Evolutionary conservation across 2,329 filamentous ascomycete genomes (phyloP).

Genomic region (Knufia petricola): DNA sequence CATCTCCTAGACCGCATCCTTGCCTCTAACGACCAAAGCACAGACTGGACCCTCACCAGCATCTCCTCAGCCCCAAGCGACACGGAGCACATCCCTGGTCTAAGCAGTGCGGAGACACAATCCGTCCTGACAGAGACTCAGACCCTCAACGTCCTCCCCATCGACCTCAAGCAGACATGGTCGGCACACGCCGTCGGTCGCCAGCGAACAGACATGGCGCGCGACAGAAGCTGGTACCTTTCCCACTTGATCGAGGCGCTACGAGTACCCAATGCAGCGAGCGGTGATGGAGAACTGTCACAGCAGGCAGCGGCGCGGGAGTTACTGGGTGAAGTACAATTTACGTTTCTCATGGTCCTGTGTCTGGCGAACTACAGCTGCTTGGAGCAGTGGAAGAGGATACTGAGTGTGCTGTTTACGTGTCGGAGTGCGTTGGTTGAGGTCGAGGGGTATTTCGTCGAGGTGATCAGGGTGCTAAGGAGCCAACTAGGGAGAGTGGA

Average conservation of each 20-base stretch:
- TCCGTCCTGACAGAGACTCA: constrained; percentile 26
- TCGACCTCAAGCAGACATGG: constrained; percentile 56
- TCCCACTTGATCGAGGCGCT: constrained; percentile 40
- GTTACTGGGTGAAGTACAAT: constrained; percentile 51
- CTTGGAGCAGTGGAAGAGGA: constrained; percentile 55
- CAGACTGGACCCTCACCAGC: constrained; percentile 46
- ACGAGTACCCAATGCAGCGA: constrained; percentile 10
- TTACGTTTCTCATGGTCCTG: constrained; percentile 53
- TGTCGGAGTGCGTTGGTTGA: constrained; percentile 43
- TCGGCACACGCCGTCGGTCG: constrained; percentile 50
- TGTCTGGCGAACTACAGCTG: constrained; percentile 58
- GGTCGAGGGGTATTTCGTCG: constrained; percentile 43
- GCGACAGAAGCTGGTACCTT: constrained; percentile 54
- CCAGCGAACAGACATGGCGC: constrained; percentile 52
- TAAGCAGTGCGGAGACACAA: constrained; percentile 27
- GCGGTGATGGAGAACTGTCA: constrained; percentile 15
- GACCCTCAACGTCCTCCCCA: constrained; percentile 45
- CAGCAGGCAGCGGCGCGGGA: constrained; percentile 28
- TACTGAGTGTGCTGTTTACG: constrained; percentile 49
- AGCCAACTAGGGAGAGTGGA: constrained; percentile 47
- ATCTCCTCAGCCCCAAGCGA: constrained; percentile 48
- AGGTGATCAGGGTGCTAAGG: constrained; percentile 40
- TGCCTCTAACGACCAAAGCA: neutral
- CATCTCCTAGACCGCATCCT: constrained; percentile 17
- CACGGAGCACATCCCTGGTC: constrained; percentile 50